phyloP scores from a whole-genome alignment of 306 rosid genomes.

The Fagus crenata region DNA sequence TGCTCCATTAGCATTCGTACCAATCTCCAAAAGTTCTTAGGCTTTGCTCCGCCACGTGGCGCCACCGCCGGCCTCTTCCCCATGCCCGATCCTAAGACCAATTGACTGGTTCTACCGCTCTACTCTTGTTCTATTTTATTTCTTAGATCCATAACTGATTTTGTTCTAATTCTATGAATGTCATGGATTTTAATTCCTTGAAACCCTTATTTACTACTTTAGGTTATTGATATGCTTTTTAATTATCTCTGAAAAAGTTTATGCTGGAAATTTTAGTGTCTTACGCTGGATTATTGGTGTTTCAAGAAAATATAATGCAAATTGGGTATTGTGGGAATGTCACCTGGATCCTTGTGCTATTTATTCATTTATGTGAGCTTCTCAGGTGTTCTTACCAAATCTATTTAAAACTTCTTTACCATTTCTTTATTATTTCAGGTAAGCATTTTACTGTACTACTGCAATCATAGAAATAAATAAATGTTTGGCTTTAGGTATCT shows the following conservation, averaged over 20 bases:
- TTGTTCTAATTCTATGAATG: conserved; percentile 3
- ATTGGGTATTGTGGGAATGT: neutral
- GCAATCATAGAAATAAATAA: no score
- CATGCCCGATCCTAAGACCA: conserved; percentile 94
- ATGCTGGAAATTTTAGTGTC: neutral
- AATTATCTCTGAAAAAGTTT: neutral
- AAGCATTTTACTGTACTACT: no score
- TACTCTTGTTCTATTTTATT: neutral
- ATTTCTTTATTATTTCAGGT: no score
- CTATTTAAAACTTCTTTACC: neutral
- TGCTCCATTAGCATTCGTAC: conserved; percentile 94
- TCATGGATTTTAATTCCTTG: neutral
- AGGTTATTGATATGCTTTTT: neutral
- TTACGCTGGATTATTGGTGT: no score
- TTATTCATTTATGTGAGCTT: neutral
- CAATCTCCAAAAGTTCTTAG: conserved; percentile 93
- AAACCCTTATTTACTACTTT: neutral
- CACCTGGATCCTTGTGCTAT: neutral
- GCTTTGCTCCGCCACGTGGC: conserved; percentile 93
- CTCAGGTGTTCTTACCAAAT: neutral
- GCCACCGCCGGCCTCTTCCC: conserved; percentile 84
- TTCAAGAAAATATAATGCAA: neutral
- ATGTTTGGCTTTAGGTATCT: no score
- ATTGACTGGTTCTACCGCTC: conserved; percentile 38
- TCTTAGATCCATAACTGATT: conserved; percentile 17